phyloP scores from a whole-genome alignment of 1,284 basidiomycete genomes.

The Serendipita sp. region DNA sequence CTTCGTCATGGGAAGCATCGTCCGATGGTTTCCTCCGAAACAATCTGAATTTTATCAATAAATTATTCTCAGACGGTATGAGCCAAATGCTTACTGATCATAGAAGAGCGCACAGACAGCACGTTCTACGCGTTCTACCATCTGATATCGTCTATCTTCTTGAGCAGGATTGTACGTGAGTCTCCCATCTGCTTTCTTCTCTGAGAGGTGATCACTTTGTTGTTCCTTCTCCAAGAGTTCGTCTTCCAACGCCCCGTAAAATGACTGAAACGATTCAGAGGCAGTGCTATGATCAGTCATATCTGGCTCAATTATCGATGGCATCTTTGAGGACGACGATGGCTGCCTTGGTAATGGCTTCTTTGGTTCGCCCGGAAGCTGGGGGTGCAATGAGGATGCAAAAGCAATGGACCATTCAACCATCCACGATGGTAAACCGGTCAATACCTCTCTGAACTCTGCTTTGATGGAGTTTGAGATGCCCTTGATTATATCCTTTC shows the following conservation, averaged over 20 bases:
- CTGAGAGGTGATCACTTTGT: slow-evolving; percentile 9
- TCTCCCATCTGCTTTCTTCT: slow-evolving; percentile 17
- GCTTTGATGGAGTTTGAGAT: slow-evolving; percentile 43
- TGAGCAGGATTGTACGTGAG: slow-evolving; percentile 19
- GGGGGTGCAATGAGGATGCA: slow-evolving; percentile 32
- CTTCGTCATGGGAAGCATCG: slow-evolving; percentile 76
- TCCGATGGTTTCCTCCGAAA: slow-evolving; percentile 57
- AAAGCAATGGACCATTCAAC: slow-evolving; percentile 37
- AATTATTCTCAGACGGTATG: not conserved
- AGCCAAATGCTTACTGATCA: slow-evolving; percentile 33
- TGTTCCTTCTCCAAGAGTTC: slow-evolving; percentile 27
- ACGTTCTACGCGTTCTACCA: slow-evolving; percentile 59
- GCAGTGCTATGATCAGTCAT: not conserved
- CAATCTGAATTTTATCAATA: slow-evolving; percentile 26
- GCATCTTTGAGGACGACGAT: not conserved
- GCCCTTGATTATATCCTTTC: slow-evolving; percentile 42
- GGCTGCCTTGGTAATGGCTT: not conserved
- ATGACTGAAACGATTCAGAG: slow-evolving; percentile 52
- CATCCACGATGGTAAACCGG: slow-evolving; percentile 43
- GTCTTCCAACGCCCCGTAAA: slow-evolving; percentile 49
- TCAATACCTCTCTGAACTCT: slow-evolving; percentile 36
- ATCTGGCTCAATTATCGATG: not conserved
- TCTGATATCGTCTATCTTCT: slow-evolving; percentile 21
- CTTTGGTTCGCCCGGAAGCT: slow-evolving; percentile 5
- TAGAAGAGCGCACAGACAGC: slow-evolving; percentile 59